These are phyloP conservation scores for Trichoderma polysporum DNA, from an alignment of 2,329 filamentous ascomycete species.

Conservation along the genomic window DNA sequence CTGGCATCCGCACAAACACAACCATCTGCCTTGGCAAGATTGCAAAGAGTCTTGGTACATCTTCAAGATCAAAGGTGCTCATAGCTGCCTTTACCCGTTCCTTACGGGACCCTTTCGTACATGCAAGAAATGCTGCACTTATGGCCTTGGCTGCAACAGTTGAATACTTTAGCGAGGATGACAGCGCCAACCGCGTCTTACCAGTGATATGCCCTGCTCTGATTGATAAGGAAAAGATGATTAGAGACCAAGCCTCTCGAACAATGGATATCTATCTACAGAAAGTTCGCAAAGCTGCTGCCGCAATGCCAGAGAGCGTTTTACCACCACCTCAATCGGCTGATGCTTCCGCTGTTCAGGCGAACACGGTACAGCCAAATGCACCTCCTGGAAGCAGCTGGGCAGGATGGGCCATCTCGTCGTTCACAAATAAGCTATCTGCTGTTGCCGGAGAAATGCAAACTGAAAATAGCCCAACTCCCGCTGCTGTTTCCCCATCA, in stretches of 20 bases:
- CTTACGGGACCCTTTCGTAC: slow-evolving; percentile 88
- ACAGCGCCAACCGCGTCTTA: slow-evolving; percentile 79
- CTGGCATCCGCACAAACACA: slow-evolving; percentile 95
- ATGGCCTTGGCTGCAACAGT: slow-evolving; percentile 81
- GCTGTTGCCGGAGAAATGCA: slow-evolving; percentile 85
- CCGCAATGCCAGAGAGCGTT: slow-evolving; percentile 75
- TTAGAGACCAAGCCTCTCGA: slow-evolving; percentile 89
- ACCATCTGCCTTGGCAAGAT: slow-evolving; percentile 98
- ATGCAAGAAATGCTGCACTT: slow-evolving; percentile 85
- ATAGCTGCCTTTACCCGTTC: slow-evolving; percentile 89
- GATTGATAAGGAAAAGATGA: slow-evolving; percentile 92
- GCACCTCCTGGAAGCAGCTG: slow-evolving; percentile 53
- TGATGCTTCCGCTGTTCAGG: slow-evolving; percentile 61
- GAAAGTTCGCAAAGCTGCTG: slow-evolving; percentile 75
- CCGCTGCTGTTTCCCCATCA: slow-evolving; percentile 41
- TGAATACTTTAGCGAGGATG: slow-evolving; percentile 86
- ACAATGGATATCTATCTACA: slow-evolving; percentile 83
- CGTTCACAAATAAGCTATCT: slow-evolving; percentile 92
- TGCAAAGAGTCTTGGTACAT: slow-evolving; percentile 77
- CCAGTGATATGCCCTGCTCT: slow-evolving; percentile 81
- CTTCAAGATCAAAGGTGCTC: slow-evolving; percentile 83
- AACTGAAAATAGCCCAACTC: slow-evolving; percentile 46
- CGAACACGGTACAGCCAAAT: slow-evolving; percentile 73
- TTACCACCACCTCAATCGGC: slow-evolving; percentile 64
- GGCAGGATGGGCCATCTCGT: slow-evolving; percentile 98